Conservation (phyloP, 441 rosid species). For the Populus hybrid region DNA sequence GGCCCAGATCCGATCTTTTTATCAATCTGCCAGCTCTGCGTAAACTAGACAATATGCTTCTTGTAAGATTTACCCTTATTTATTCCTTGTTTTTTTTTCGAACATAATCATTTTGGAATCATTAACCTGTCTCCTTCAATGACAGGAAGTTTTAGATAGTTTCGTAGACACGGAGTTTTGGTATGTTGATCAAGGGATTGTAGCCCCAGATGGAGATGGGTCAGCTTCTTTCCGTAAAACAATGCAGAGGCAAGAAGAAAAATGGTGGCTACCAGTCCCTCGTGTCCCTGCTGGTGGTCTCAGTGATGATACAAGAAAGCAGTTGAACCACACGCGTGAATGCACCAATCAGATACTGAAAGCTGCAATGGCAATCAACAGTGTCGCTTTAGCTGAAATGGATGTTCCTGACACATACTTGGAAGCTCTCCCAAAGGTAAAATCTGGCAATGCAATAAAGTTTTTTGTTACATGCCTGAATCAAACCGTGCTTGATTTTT, state of each 20-base stretch:
- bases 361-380: conserved; percentile 95
- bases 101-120: conserved; percentile 10
- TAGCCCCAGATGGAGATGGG: conserved; percentile 67
- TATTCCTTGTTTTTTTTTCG: background rate
- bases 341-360: conserved; percentile 90
- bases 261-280: conserved; percentile 99
- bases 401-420: conserved; percentile 80
- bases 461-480: background rate
- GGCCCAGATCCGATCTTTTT: conserved; percentile 80
- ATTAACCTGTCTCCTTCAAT: background rate
- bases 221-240: conserved; percentile 67
- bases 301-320: conserved; percentile 65
- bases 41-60: conserved; percentile 92
- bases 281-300: conserved; percentile 82
- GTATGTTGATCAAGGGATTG: conserved; percentile 93
- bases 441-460: background rate
- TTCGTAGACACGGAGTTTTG: conserved; percentile 75
- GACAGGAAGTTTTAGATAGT: conserved; percentile 83
- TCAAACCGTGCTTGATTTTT: background rate
- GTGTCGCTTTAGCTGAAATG: conserved; percentile 74
- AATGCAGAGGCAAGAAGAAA: conserved; percentile 89
- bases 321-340: conserved; percentile 83
- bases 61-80: conserved; percentile 47
- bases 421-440: conserved; percentile 87
- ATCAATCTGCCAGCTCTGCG: conserved; percentile 84